Evolutionary conservation across 495 filamentous ascomycete species (phyloP), one percentile per base, ranked within the genome.

Genomic region (Penicillium maclennaniae): DNA sequence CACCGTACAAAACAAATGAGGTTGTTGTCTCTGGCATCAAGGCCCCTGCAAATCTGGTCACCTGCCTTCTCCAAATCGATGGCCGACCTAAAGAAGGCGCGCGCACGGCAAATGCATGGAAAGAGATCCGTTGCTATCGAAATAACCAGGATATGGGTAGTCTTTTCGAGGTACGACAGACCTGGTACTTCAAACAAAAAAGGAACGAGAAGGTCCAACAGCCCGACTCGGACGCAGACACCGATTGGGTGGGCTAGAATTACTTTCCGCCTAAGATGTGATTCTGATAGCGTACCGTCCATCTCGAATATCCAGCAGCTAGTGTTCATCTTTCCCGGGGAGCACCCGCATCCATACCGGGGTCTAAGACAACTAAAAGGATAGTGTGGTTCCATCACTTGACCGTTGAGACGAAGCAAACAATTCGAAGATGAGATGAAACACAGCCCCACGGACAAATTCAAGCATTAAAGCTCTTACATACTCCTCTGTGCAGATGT

Each of bases 141-240:
- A 62, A 77, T 27, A 79, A 83, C 28, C 79, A 83, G 62, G 80
- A 82, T 47, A 75, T 82, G 56, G 80, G 80, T 7, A 76, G 66
- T 46, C 67, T 82, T 9, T 83, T 72, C 61, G 80, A 82, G 51
- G 64, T 83, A 46, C 65, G 79, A 20, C 74, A 80, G 41, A 65
- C 67, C 44, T 77, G 72, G 74, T 77, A 57, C 52, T 6, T 65
- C 12, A 68, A 58, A 43, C 45, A 56, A 44, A 44, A 27, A 6
- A n/a, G 16, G 5, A 40, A n/a, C 20, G 19, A 4, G 15, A 34
- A 23, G 2, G 23, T 31, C 10, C 27, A 31, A 31, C 2, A 23
- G 23, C 23, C 4, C 4, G 27, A 31, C 6, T 12, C 7, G 27
- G 27, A 31, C 27, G 1, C 10, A 7, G 27, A 31, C 27, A 1